Base-by-base conservation (phyloP, 371 early-diverging fungal genomes). In the Mortierella sp. region DNA sequence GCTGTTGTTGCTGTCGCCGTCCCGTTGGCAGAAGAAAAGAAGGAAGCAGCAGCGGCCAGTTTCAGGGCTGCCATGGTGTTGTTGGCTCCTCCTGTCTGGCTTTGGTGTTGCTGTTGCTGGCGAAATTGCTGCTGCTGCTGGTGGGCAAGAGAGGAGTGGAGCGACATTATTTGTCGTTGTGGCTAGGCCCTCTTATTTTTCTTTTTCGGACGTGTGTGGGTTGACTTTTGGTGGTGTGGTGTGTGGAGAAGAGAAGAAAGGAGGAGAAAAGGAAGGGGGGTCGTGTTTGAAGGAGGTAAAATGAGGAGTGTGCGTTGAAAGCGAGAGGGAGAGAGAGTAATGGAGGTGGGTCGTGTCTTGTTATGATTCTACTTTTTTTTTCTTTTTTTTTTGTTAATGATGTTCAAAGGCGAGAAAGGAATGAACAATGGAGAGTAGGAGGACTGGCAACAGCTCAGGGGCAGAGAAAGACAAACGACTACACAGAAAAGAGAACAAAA, bases 21-120 rank as follows among this genome's bases (percentile, higher is more conserved):
- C 16, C 14, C 24, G 68, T 24, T 68, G 31, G 50, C 65, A 21
- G 68, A 38, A 11, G 77, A 57, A 19, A 77, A 52, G 47, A 77
- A 77, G 34, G 77, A 77, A 31, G 72, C 50, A 10, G 74, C 74
- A 26, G 77, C 71, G 50, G 78, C 73, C 44, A 78, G 48, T 19
- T 78, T 63, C 50, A 65, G 34, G 24, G 78, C 78, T 19, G 72
- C 68, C 73, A 78, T 63, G 65, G 78, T 31, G 71, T 42, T 31
- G 58, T 38, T 21, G 70, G 45, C 11, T 34, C 63, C 34, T 42
- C 42, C 71, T 16, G 38, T 21, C 24, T 42, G 77, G 57, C 45
- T 71, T 14, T 71, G 72, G 72, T 71, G 72, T 11, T 70, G 70
- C n/a, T 60, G 60, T 7, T 60, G 60, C 31, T 63, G 65, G 34